A percentile compares a stretch with the other conserved stretches of the same genome.
Evolutionary conservation across 2,329 filamentous ascomycete genomes (phyloP).

Genomic region (Sarocladiaceae sp.): DNA sequence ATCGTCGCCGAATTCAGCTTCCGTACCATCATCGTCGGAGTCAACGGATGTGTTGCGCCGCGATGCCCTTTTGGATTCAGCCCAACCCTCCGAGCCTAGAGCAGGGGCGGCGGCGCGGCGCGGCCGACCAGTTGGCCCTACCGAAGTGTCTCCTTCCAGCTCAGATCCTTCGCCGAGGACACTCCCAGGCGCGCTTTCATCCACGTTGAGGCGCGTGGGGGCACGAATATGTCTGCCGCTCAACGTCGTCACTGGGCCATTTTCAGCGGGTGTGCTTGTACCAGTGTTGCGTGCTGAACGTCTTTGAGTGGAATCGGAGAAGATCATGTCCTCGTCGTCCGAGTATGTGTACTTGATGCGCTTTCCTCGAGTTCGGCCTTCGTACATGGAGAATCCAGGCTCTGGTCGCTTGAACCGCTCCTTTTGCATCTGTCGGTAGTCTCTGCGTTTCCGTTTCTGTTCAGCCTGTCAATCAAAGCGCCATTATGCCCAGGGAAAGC

Average conservation of each 20-base stretch:
- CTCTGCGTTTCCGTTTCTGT: constrained; percentile 88
- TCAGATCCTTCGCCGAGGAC: constrained; percentile 38
- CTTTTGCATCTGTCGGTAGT: constrained; percentile 81
- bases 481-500: too few species aligned
- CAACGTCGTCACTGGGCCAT: constrained; percentile 62
- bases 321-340: constrained; percentile 72
- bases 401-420: constrained; percentile 84
- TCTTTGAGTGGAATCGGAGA: constrained; percentile 58
- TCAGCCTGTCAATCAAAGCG: too few species aligned
- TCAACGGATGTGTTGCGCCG: constrained; percentile 41
- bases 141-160: constrained; percentile 30
- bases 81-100: constrained; percentile 45
- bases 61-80: constrained; percentile 24
- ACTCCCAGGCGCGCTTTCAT: constrained; percentile 43
- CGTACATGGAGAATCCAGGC: constrained; percentile 86
- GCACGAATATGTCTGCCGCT: constrained; percentile 81
- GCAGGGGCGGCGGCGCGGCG: constrained; percentile 44
- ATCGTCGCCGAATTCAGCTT: constrained; percentile 70
- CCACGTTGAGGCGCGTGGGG: constrained; percentile 59
- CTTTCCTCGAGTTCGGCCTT: constrained; percentile 93
- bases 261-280: constrained; percentile 65
- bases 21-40: constrained; percentile 57
- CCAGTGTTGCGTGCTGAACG: constrained; percentile 70
- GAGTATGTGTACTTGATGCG: constrained; percentile 95
- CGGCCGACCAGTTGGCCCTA: constrained; percentile 42